Conservation (phyloP, 2,329 filamentous ascomycete genomes). For the Trichoderma gracile region DNA sequence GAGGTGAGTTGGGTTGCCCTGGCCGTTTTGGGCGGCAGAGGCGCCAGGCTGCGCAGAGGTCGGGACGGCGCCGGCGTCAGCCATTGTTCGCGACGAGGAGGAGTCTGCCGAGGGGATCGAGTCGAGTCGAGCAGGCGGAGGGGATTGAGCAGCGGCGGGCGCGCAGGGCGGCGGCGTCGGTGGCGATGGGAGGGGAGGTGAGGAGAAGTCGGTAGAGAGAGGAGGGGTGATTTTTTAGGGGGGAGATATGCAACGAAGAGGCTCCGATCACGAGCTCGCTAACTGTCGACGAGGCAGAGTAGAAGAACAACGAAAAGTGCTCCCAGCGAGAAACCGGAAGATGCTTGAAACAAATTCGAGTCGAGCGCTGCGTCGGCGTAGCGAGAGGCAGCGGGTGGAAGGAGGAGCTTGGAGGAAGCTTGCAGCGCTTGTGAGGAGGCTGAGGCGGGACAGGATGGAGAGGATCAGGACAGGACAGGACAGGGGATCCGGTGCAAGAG, state of each 20-base stretch:
- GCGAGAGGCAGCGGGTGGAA: neutral
- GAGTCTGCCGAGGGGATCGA: neutral
- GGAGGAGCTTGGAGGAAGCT: constrained; percentile 18
- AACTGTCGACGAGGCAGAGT: neutral
- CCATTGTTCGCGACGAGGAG: constrained; percentile 58
- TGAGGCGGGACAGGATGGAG: constrained; percentile 18
- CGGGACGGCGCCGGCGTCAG: constrained; percentile 69
- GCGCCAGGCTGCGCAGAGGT: constrained; percentile 60
- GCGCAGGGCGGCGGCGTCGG: constrained; percentile 23
- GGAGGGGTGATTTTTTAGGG: constrained; percentile 21
- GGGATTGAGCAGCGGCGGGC: neutral
- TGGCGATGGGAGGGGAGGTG: constrained; percentile 5
- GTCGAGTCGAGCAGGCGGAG: constrained; percentile 12
- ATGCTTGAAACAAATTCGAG: constrained; percentile 6
- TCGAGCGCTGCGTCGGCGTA: constrained; percentile 4
- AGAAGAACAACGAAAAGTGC: neutral
- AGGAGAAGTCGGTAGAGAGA: constrained; percentile 25
- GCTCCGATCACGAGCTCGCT: constrained; percentile 19
- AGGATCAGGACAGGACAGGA: neutral
- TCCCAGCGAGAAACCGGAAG: neutral
- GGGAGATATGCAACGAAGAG: constrained; percentile 14
- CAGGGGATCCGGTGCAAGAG: constrained; percentile 25
- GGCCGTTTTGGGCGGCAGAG: constrained; percentile 70
- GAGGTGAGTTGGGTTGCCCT: constrained; percentile 74
- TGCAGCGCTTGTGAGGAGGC: constrained; percentile 16